phyloP scores from a whole-genome alignment of 208 protist genomes.

The Crithidia mellificae region DNA sequence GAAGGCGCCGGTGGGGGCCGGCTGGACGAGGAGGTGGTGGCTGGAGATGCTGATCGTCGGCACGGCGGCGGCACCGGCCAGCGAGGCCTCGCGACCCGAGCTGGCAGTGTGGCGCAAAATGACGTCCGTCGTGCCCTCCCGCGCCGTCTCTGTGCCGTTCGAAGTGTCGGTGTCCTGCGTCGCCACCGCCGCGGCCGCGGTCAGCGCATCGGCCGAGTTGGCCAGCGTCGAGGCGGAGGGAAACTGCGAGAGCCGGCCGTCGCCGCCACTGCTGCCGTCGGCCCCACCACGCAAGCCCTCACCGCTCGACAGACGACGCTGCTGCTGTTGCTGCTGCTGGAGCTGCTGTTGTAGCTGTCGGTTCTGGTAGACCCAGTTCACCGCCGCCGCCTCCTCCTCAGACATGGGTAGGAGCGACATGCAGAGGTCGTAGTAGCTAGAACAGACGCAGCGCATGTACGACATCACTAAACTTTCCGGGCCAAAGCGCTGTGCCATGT shows the following conservation, averaged over 20 bases:
- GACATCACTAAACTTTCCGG: constrained; percentile 35
- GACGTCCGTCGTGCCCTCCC: constrained; percentile 12
- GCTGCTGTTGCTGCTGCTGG: constrained; percentile 20
- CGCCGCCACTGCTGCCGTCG: constrained; percentile 4
- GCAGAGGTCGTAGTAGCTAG: constrained; percentile 45
- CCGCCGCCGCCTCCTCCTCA: constrained; percentile 11
- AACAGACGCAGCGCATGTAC: constrained; percentile 53
- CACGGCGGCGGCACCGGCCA: background rate
- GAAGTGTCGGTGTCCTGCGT: constrained; percentile 17
- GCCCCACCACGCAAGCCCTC: background rate
- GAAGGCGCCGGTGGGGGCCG: background rate
- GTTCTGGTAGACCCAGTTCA: constrained; percentile 14
- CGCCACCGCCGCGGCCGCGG: background rate
- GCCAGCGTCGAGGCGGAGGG: background rate
- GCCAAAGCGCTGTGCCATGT: constrained; percentile 68
- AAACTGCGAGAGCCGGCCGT: background rate
- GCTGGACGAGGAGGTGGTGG: background rate
- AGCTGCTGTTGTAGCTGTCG: constrained; percentile 17
- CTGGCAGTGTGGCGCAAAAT: constrained; percentile 16
- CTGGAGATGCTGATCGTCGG: background rate
- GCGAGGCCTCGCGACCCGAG: background rate
- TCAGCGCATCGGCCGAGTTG: background rate
- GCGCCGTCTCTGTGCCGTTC: background rate
- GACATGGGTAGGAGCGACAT: constrained; percentile 11
- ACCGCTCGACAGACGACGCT: background rate